These are phyloP conservation scores for Calendula officinalis DNA, from an alignment of 129 eudicot species.

Conservation along the genomic window DNA sequence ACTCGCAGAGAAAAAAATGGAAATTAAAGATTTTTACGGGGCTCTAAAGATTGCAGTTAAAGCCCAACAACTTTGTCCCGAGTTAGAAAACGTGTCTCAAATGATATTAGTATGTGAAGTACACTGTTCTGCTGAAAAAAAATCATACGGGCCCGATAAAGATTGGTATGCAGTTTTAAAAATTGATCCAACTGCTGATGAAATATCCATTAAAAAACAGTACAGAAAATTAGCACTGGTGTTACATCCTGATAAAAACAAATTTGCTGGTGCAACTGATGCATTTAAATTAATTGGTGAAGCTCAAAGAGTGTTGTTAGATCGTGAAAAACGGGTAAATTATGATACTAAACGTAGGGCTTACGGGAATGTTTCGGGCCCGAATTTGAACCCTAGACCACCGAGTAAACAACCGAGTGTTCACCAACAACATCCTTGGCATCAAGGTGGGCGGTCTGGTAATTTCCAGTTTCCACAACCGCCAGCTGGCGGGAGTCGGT, in stretches of 20 bases:
- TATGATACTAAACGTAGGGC: constrained; percentile 44
- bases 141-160: constrained; percentile 42
- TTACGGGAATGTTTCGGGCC: constrained; percentile 17
- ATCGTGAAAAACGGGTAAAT: constrained; percentile 34
- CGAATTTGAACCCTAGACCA: constrained; percentile 32
- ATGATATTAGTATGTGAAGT: constrained; percentile 62
- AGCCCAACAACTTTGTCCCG: constrained; percentile 65
- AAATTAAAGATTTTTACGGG: constrained; percentile 47
- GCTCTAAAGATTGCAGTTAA: constrained; percentile 50
- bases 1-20: constrained; percentile 61
- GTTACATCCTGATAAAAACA: constrained; percentile 82
- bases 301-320: constrained; percentile 67
- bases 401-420: constrained; percentile 29
- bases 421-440: constrained; percentile 30
- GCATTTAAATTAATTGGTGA: constrained; percentile 65
- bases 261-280: constrained; percentile 58
- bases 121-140: constrained; percentile 48
- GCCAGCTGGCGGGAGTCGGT: constrained; percentile 21
- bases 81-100: constrained; percentile 49
- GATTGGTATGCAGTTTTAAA: constrained; percentile 68
- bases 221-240: constrained; percentile 55
- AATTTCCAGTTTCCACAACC: constrained; percentile 17
- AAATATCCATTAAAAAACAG: constrained; percentile 51
- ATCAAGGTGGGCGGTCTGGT: constrained; percentile 20
- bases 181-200: constrained; percentile 49